A percentile compares a stretch with the other conserved stretches of the same genome.
These are phyloP conservation scores for Coemansia sp. DNA, from an alignment of 192 early-diverging fungal genomes.

Conservation along the genomic window DNA sequence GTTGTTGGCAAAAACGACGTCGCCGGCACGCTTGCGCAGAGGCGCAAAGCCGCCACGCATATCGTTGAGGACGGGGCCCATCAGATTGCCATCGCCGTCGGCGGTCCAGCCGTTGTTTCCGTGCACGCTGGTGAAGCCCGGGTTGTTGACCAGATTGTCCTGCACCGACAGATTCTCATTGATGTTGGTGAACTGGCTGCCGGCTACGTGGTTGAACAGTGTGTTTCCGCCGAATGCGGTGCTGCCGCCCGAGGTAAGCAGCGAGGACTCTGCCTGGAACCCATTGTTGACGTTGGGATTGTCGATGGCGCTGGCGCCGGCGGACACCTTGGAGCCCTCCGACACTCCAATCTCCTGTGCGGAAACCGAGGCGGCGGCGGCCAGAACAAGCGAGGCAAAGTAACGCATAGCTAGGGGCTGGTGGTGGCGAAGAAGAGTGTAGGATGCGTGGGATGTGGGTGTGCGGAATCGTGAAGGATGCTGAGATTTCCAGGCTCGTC, in stretches of 20 bases:
- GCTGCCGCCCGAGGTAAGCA: slow-evolving; percentile 12
- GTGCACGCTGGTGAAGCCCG: slow-evolving; percentile 7
- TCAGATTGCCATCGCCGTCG: slow-evolving; percentile 25
- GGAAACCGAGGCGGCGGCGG: slow-evolving; percentile 8
- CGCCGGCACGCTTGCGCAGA: slow-evolving; percentile 17
- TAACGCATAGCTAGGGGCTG: slow-evolving; percentile 22
- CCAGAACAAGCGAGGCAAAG: slow-evolving; percentile 14
- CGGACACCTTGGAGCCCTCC: slow-evolving; percentile 12
- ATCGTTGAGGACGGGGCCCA: slow-evolving; percentile 28
- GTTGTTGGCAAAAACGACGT: slow-evolving; percentile 15
- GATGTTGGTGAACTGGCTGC: slow-evolving; percentile 21
- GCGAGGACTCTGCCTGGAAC: slow-evolving; percentile 22
- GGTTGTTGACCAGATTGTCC: slow-evolving; percentile 41
- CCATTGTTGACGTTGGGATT: slow-evolving; percentile 41
- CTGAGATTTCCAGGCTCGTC: no score
- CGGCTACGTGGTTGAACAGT: slow-evolving; percentile 26
- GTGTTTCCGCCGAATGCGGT: not conserved
- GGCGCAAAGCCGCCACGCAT: slow-evolving; percentile 3
- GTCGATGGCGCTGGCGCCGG: slow-evolving; percentile 32
- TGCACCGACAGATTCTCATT: slow-evolving; percentile 18
- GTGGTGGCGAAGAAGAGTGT: not conserved
- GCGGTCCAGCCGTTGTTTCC: slow-evolving; percentile 40
- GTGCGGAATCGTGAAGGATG: not conserved
- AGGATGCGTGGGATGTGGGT: not conserved
- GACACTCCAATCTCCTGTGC: slow-evolving; percentile 35